Evolutionary conservation across 768 basidiomycete genomes (phyloP).

Genomic region (Phylloporus arenicola): DNA sequence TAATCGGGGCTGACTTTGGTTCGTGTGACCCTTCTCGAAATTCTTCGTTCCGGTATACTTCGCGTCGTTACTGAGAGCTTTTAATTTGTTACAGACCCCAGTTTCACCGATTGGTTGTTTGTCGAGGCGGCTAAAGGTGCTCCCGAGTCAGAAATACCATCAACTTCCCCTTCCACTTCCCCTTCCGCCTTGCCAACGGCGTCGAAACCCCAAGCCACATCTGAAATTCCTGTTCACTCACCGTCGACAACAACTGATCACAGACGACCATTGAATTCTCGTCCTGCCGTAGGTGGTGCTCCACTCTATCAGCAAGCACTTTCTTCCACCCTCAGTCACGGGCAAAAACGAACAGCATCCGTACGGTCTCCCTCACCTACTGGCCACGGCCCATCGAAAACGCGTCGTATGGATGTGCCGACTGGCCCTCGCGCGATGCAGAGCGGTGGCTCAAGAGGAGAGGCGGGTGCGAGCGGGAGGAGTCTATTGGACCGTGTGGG

Average conservation of each 20-base stretch:
- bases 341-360: conserved; percentile 61
- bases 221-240: conserved; percentile 23
- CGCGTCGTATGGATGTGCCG: conserved; percentile 70
- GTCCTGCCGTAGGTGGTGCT: conserved; percentile 34
- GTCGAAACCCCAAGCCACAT: conserved; percentile 26
- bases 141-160: conserved; percentile 43
- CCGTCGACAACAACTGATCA: conserved; percentile 15
- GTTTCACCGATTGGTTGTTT: conserved; percentile 89
- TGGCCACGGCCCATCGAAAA: conserved; percentile 60
- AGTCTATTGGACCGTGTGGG: conserved; percentile 84
- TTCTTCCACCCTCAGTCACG: conserved; percentile 48
- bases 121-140: conserved; percentile 69
- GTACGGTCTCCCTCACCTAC: conserved; percentile 63
- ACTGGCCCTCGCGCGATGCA: conserved; percentile 85
- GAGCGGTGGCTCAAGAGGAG: conserved; percentile 17
- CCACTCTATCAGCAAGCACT: conserved; percentile 70
- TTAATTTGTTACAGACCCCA: conserved; percentile 48
- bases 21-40: conserved; percentile 20
- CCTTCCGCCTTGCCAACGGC: conserved; percentile 20
- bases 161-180: conserved; percentile 28
- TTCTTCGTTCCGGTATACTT: not conserved
- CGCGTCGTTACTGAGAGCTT: conserved; percentile 2
- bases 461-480: conserved; percentile 34
- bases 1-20: conserved; percentile 84
- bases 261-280: conserved; percentile 41